Evolutionary conservation across 2,329 filamentous ascomycete species (phyloP), one percentile per base, ranked within the genome.

Genomic region (Alternaria tenuissima): DNA sequence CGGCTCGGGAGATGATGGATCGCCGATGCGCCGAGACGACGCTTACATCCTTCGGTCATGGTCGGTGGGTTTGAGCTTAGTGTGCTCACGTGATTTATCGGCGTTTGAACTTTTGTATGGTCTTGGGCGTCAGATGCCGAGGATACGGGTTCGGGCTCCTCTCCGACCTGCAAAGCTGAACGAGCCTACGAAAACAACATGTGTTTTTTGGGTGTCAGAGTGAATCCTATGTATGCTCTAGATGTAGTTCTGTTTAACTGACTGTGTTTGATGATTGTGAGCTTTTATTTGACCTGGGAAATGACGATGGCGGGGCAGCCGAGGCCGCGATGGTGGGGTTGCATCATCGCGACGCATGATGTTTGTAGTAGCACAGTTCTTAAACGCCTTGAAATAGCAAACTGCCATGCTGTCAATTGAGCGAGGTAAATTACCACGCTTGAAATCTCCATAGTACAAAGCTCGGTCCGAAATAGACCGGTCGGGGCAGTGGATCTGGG

Each of bases 391-490:
- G 1, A 12, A 7, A 28, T 16, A 20, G 12, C 34, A 52, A 28
- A 41, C 4, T 47, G 46, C 3, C 32, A 20, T 14, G 16, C 11
- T 47, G 3, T 26, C 22, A 42, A 38, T 24, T 38, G 20, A 48
- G 36, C 61, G 51, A 49, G 54, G 59, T 48, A 60, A 62, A 59
- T 65, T 69, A 58, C 60, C 43, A 63, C 59, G 57, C 42, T 41
- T 8, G 8, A 48, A 28, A 46, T 41, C 32, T 30, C 26, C 26
- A 53, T 36, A 24, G 54, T 28, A 48, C 22, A 7, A 48, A 7
- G 32, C 55, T 70, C 69, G 71, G 70, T 64, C 63, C 62, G 65
- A 69, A 63, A 64, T 70, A 59, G 34, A 48, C 69, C 68, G 69
- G 60, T 42, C 46, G 43, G 51, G 54, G 41, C 51, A 58, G 55